Percentiles rank a stretch among this genome's conserved stretches.
Conservation (phyloP, 139 green algal genomes). For the Diplosphaera chodatii region DNA sequence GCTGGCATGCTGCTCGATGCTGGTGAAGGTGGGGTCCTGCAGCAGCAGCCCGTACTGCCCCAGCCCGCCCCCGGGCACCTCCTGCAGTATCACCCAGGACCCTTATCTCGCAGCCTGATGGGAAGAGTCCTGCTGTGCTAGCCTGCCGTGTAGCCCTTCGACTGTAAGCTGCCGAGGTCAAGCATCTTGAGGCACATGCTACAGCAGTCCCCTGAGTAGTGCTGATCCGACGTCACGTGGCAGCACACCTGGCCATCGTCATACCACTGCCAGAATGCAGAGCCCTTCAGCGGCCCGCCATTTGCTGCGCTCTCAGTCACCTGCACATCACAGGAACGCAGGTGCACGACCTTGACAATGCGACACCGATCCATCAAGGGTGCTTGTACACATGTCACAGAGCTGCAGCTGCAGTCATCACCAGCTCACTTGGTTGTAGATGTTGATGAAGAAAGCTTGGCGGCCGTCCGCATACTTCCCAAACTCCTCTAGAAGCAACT, state of each 20-base stretch:
- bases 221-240: too few relatives aligned
- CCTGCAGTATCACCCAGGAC: too few relatives aligned
- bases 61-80: background rate
- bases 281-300: slow-evolving; percentile 31
- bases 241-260: slow-evolving; percentile 40
- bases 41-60: background rate
- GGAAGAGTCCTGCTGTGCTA: too few relatives aligned
- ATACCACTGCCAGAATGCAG: slow-evolving; percentile 58
- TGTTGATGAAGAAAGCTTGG: slow-evolving; percentile 4
- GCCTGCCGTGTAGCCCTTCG: too few relatives aligned
- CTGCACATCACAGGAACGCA: background rate
- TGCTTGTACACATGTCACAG: too few relatives aligned
- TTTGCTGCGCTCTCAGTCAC: slow-evolving; percentile 11
- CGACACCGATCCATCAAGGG: too few relatives aligned
- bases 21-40: background rate
- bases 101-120: too few relatives aligned
- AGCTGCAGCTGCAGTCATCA: too few relatives aligned
- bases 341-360: too few relatives aligned
- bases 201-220: too few relatives aligned
- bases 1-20: background rate
- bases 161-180: too few relatives aligned
- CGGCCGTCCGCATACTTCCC: slow-evolving; percentile 18
- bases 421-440: slow-evolving; percentile 4
- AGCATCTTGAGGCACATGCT: too few relatives aligned
- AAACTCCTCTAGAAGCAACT: slow-evolving; percentile 28